These are phyloP conservation scores for Micractinium sp. DNA, from an alignment of 139 green algal genomes.

Conservation along the genomic window DNA sequence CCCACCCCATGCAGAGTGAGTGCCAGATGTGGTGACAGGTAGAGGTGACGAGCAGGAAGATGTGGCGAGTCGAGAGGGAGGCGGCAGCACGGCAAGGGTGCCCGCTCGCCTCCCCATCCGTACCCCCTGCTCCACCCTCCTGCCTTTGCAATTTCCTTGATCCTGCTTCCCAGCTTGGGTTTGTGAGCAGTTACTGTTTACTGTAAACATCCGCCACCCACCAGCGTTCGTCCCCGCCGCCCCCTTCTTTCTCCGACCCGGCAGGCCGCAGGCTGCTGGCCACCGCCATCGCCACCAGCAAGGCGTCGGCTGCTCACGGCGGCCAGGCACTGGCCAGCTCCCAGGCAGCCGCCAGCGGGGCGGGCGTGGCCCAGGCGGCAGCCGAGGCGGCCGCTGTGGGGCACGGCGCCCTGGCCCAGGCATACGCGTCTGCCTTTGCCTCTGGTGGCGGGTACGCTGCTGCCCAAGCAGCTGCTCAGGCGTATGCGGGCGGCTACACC, in stretches of 20 bases:
- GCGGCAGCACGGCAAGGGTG: too few species aligned
- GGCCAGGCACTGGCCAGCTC: background rate
- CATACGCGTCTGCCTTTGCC: background rate
- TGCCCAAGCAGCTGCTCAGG: background rate
- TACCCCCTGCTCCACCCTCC: too few species aligned
- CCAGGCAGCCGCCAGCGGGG: background rate
- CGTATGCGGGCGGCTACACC: background rate
- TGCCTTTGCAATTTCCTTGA: too few species aligned
- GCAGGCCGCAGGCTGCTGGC: background rate
- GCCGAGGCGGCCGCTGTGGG: background rate
- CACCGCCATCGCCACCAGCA: background rate
- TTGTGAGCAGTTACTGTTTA: too few species aligned
- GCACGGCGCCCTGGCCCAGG: background rate
- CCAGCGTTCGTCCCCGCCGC: background rate
- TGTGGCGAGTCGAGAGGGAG: too few species aligned
- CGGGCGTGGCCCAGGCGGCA: background rate
- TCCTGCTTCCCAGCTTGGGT: too few species aligned
- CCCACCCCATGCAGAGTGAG: too few species aligned
- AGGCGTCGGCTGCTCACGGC: background rate
- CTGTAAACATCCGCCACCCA: too few species aligned
- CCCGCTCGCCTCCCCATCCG: too few species aligned
- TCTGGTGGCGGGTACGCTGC: background rate
- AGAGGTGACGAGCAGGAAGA: too few species aligned
- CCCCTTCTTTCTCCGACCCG: background rate
- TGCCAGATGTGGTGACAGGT: too few species aligned